A percentile compares a stretch with the other conserved stretches of the same genome.
These are phyloP conservation scores for Aspergillus eucalypticola DNA, from an alignment of 2,329 filamentous ascomycete species.

Conservation along the genomic window DNA sequence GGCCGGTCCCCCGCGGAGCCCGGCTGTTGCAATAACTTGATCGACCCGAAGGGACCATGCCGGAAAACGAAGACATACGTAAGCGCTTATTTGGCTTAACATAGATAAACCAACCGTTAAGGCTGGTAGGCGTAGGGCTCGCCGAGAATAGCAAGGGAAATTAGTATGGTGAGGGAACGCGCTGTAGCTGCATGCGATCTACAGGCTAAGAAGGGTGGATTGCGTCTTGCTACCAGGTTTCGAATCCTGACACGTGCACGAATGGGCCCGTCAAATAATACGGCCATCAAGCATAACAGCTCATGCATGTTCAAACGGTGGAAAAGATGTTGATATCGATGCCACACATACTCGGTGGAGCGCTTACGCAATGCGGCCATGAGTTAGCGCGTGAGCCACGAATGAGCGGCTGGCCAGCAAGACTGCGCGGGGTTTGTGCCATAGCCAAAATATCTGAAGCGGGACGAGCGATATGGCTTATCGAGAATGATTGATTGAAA, in stretches of 20 bases:
- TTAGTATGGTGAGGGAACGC: neutral
- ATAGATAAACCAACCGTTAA: neutral
- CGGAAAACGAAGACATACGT: neutral
- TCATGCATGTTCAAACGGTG: neutral
- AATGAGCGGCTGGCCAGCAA: neutral
- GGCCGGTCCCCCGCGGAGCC: neutral
- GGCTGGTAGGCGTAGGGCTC: neutral
- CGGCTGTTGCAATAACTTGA: neutral
- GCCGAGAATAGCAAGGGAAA: neutral
- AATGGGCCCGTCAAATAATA: neutral
- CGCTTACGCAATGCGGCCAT: constrained; percentile 2
- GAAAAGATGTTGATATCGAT: neutral
- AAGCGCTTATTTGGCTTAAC: neutral
- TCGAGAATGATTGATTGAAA: too few species aligned
- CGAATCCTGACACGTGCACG: neutral
- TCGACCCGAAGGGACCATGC: neutral
- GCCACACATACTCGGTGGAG: neutral
- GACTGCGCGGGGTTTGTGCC: neutral
- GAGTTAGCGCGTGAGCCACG: neutral
- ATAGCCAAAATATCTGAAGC: neutral
- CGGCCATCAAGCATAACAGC: neutral
- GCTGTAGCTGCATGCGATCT: neutral
- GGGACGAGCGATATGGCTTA: neutral
- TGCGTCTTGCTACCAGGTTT: neutral
- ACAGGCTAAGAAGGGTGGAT: neutral